A percentile compares a stretch with the other conserved stretches of the same genome.
Conservation (phyloP, 2,329 filamentous ascomycete species). For the Diplodia corticola region DNA sequence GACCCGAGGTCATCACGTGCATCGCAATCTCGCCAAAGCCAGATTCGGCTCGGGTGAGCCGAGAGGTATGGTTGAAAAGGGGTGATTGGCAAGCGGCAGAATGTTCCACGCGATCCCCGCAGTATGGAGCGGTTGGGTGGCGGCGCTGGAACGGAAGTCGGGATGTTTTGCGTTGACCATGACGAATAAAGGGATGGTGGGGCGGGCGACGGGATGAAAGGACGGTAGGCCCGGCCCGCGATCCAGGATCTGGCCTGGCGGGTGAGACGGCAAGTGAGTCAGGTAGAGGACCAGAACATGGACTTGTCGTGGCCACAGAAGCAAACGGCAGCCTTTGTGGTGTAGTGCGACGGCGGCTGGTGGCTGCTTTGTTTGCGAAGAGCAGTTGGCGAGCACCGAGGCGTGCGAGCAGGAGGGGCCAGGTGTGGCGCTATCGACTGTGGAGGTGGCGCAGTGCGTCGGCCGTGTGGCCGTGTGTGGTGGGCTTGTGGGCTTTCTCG, state of each 20-base stretch:
- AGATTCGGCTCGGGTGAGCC: background rate
- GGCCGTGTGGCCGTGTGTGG: too few relatives aligned
- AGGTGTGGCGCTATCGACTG: background rate
- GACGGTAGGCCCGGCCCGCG: background rate
- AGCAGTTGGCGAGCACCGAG: background rate
- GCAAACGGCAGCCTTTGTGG: background rate
- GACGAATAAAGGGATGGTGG: background rate
- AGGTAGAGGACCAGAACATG: background rate
- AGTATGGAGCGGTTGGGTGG: background rate
- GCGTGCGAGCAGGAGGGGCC: background rate
- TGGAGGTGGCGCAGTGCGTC: slow-evolving; percentile 5
- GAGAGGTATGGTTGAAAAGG: background rate
- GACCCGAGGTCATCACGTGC: background rate
- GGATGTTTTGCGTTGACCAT: slow-evolving; percentile 6
- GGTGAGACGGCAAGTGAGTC: slow-evolving; percentile 6
- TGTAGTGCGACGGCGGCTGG: background rate
- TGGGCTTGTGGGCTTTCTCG: too few relatives aligned
- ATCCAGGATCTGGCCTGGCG: background rate
- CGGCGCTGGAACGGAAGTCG: too few relatives aligned
- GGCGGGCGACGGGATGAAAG: background rate
- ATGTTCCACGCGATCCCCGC: background rate
- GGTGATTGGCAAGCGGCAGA: background rate
- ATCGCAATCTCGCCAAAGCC: slow-evolving; percentile 14
- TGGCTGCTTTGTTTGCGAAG: background rate
- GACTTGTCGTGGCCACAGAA: background rate